A percentile compares a stretch with the other conserved stretches of the same genome.
These are phyloP conservation scores for Pilatotrama ljubarskyi DNA, from an alignment of 768 basidiomycete genomes.

Conservation along the genomic window DNA sequence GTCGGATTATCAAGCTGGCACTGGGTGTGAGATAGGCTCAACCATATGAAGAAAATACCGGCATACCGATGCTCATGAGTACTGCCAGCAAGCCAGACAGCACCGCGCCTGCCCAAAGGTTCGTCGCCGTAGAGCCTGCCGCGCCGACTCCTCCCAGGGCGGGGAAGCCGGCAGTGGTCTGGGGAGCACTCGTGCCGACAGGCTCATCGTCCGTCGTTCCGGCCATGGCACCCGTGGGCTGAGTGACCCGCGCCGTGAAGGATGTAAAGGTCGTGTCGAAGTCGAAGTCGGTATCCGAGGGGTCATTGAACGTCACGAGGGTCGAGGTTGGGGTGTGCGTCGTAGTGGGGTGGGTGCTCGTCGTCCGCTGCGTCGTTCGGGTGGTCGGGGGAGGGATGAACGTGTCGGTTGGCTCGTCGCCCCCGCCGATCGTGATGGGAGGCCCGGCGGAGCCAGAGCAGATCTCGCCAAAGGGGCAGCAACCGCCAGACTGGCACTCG, in stretches of 20 bases:
- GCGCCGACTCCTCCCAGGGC: background rate
- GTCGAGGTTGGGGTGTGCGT: background rate
- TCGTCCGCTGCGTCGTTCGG: background rate
- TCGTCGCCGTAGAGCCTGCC: background rate
- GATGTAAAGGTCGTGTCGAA: background rate
- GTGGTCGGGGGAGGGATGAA: background rate
- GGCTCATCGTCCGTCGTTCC: too few species aligned
- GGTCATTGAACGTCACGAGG: background rate
- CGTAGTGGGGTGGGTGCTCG: background rate
- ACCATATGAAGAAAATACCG: too few species aligned
- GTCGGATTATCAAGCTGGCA: too few species aligned
- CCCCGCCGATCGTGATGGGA: constrained; percentile 6
- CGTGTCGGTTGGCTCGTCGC: background rate
- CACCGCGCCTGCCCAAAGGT: background rate
- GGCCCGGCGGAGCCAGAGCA: constrained; percentile 7
- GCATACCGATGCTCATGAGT: background rate
- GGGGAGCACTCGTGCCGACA: too few species aligned
- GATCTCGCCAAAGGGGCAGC: constrained; percentile 7
- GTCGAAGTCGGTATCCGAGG: background rate
- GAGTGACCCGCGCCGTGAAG: background rate
- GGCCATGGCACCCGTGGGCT: too few species aligned
- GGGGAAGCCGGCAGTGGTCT: too few species aligned
- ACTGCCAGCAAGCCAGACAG: background rate
- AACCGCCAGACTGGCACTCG: constrained; percentile 9
- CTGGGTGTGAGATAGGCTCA: too few species aligned